Percentiles rank a stretch among this genome's conserved stretches.
phyloP scores from a whole-genome alignment of 345 rosid species.

The Cardiospermum halicacabum region DNA sequence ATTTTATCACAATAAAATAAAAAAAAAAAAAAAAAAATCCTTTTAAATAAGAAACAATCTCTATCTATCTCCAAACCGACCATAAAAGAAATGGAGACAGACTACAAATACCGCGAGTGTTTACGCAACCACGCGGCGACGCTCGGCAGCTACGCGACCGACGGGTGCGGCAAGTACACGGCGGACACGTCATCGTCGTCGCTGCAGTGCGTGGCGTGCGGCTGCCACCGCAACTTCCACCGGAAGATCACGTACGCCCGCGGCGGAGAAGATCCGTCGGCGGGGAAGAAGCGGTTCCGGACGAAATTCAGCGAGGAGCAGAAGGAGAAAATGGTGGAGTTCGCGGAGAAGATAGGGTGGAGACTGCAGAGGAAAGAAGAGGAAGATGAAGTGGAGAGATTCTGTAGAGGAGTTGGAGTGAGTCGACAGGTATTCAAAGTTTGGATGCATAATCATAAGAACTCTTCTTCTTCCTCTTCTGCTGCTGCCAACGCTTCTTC shows the following conservation, averaged over 20 bases:
- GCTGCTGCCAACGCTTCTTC: constrained; percentile 57
- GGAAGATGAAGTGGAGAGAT: constrained; percentile 54
- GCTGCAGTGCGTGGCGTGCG: constrained; percentile 81
- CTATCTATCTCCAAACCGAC: too few species aligned
- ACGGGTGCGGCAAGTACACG: constrained; percentile 84
- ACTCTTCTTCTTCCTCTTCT: constrained; percentile 33
- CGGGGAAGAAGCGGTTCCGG: constrained; percentile 47
- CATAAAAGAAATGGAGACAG: constrained; percentile 11
- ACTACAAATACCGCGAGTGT: constrained; percentile 58
- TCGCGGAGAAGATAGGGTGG: constrained; percentile 67
- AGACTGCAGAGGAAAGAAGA: constrained; percentile 46
- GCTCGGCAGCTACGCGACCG: constrained; percentile 75
- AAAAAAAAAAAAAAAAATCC: too few species aligned
- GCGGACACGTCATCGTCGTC: constrained; percentile 18
- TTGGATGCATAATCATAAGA: constrained; percentile 78
- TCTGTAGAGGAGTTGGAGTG: constrained; percentile 49
- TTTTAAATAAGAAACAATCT: too few species aligned
- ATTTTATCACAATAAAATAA: too few species aligned
- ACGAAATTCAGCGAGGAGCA: constrained; percentile 60
- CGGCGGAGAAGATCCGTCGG: too few species aligned
- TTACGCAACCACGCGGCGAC: constrained; percentile 87
- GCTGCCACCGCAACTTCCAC: constrained; percentile 98
- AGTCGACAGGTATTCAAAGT: constrained; percentile 61
- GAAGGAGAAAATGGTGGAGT: constrained; percentile 54
- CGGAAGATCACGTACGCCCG: constrained; percentile 35